These are phyloP conservation scores for Aureobasidium pullulans DNA, from an alignment of 2,329 filamentous ascomycete genomes.

Conservation along the genomic window DNA sequence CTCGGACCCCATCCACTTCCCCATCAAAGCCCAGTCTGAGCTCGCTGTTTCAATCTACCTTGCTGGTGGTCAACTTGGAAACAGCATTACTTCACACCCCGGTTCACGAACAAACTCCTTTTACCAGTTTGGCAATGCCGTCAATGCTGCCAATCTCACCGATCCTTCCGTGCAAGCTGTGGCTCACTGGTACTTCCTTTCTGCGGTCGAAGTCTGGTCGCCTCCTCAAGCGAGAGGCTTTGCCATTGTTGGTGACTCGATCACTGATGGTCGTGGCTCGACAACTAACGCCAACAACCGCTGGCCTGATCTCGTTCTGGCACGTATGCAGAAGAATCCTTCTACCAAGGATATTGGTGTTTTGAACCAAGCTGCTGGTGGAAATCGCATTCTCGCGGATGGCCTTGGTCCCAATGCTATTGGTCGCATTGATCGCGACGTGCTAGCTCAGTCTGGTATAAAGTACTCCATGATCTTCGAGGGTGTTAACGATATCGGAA, in stretches of 20 bases:
- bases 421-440: slow-evolving; percentile 56
- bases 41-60: slow-evolving; percentile 55
- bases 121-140: slow-evolving; percentile 52
- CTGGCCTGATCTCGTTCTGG: slow-evolving; percentile 53
- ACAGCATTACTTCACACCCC: slow-evolving; percentile 56
- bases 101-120: slow-evolving; percentile 57
- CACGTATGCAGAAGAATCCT: slow-evolving; percentile 41
- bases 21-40: slow-evolving; percentile 43
- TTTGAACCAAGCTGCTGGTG: slow-evolving; percentile 60
- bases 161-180: slow-evolving; percentile 26
- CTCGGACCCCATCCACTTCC: slow-evolving; percentile 54
- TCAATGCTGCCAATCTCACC: slow-evolving; percentile 41
- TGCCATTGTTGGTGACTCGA: slow-evolving; percentile 55
- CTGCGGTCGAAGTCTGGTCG: slow-evolving; percentile 49
- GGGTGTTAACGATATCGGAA: slow-evolving; percentile 63
- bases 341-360: slow-evolving; percentile 46
- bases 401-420: slow-evolving; percentile 56
- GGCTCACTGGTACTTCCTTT: slow-evolving; percentile 52
- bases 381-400: slow-evolving; percentile 57
- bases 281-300: slow-evolving; percentile 53
- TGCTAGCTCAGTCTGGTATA: slow-evolving; percentile 50
- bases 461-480: slow-evolving; percentile 59
- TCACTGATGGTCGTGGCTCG: slow-evolving; percentile 57
- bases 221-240: slow-evolving; percentile 39
- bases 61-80: slow-evolving; percentile 47